These are phyloP conservation scores for Rhizopogon vinicolor DNA, from an alignment of 768 basidiomycete species.

Conservation along the genomic window DNA sequence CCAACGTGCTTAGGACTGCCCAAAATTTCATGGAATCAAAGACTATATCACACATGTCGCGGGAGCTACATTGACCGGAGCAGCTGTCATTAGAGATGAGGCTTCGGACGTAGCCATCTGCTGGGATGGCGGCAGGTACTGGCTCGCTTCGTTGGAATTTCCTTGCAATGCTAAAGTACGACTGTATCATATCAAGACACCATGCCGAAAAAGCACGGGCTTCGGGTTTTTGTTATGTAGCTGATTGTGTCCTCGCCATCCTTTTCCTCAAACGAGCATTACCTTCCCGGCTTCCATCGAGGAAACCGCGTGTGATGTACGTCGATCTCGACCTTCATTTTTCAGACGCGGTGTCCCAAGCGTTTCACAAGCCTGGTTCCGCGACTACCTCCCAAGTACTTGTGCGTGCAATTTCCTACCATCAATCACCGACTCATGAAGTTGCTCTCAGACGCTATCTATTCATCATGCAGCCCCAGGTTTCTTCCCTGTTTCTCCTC, in stretches of 20 bases:
- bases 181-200: constrained; percentile 44
- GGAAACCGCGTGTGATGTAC: constrained; percentile 73
- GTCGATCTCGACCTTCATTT: constrained; percentile 92
- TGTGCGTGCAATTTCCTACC: constrained; percentile 25
- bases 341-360: constrained; percentile 82
- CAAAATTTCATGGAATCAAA: constrained; percentile 63
- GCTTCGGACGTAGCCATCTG: constrained; percentile 62
- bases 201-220: constrained; percentile 78
- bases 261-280: constrained; percentile 53
- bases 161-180: not conserved
- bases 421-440: not conserved
- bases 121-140: constrained; percentile 88
- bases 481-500: constrained; percentile 72
- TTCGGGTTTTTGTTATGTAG: constrained; percentile 92
- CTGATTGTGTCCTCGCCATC: constrained; percentile 82
- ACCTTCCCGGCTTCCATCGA: constrained; percentile 12
- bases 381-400: constrained; percentile 38
- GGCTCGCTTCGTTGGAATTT: constrained; percentile 2
- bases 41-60: constrained; percentile 70
- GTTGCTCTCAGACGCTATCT: constrained; percentile 62
- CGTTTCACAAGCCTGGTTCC: constrained; percentile 47
- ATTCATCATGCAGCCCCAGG: constrained; percentile 80
- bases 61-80: constrained; percentile 76
- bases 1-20: constrained; percentile 62
- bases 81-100: constrained; percentile 47